Percentiles rank a stretch among this genome's conserved stretches.
Evolutionary conservation across 768 basidiomycete species (phyloP).

Genomic region (Austroboletus festivus): DNA sequence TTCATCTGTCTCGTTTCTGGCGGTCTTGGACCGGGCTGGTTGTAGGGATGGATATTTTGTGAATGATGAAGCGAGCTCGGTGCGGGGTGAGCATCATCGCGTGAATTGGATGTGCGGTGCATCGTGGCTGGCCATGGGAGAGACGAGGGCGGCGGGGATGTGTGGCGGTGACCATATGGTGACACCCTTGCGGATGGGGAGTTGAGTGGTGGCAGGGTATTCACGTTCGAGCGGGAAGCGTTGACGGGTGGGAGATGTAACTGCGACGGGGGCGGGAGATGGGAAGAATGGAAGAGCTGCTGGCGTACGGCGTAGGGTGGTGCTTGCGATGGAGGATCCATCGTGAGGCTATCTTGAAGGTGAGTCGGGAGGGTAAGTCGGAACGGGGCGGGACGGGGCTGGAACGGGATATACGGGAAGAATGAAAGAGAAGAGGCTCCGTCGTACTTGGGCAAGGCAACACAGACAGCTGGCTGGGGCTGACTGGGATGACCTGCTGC

Average conservation of each 20-base stretch:
- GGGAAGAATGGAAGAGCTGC: conserved; percentile 41
- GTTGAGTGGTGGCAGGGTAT: conserved; percentile 42
- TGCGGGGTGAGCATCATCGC: conserved; percentile 39
- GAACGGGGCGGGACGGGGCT: conserved; percentile 10
- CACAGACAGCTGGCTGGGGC: conserved; percentile 11
- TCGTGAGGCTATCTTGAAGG: conserved; percentile 6
- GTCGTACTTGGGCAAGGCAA: conserved; percentile 1
- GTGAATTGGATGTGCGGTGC: conserved; percentile 39
- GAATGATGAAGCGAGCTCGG: conserved; percentile 14
- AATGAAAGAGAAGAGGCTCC: no score
- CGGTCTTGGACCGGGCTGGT: conserved; percentile 18
- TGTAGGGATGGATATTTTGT: conserved; percentile 18
- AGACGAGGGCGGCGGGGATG: conserved; percentile 26
- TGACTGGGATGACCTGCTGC: not conserved
- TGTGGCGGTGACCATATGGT: conserved; percentile 25
- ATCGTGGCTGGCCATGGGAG: conserved; percentile 25
- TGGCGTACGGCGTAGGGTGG: conserved; percentile 29
- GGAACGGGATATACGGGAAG: no score
- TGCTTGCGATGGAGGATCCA: conserved; percentile 32
- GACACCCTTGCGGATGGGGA: conserved; percentile 26
- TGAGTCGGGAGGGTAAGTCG: not conserved
- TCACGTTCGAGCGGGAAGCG: conserved; percentile 33
- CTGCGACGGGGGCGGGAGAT: conserved; percentile 43
- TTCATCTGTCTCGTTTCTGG: conserved; percentile 29
- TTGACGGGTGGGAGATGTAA: conserved; percentile 37